Evolutionary conservation across 495 filamentous ascomycete species (phyloP).

Genomic region (Neurospora sp.): DNA sequence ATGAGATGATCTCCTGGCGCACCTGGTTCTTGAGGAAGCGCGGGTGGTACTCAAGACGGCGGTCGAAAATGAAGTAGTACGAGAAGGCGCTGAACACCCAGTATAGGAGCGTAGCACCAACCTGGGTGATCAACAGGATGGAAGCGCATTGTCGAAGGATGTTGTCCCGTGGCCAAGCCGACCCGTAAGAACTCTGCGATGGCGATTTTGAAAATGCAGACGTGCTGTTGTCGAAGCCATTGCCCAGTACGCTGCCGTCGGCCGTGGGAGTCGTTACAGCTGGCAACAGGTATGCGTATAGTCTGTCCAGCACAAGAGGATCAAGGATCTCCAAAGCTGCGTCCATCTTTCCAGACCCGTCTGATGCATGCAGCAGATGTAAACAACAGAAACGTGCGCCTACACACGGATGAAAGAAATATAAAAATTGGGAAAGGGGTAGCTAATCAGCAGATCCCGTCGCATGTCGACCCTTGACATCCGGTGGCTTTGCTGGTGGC

Average conservation of each 20-base stretch:
- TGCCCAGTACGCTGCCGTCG: background rate
- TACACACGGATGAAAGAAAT: background rate
- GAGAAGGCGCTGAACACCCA: constrained; percentile 13
- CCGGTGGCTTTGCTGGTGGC: background rate
- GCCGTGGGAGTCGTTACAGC: background rate
- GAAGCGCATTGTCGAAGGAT: constrained; percentile 11
- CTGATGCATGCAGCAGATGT: background rate
- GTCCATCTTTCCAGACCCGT: constrained; percentile 4
- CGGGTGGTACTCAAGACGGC: constrained; percentile 13
- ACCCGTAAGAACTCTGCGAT: background rate
- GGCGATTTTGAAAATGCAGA: background rate
- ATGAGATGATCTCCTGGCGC: constrained; percentile 11
- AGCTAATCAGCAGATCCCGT: background rate
- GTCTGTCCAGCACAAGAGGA: constrained; percentile 13
- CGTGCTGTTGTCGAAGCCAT: background rate
- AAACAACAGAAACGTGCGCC: background rate
- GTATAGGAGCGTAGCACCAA: constrained; percentile 11
- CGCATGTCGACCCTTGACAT: background rate
- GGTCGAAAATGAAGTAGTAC: constrained; percentile 15
- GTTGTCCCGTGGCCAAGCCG: constrained; percentile 14
- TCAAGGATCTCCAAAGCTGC: constrained; percentile 10
- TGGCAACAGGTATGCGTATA: constrained; percentile 12
- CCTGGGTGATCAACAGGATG: constrained; percentile 10
- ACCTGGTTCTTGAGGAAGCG: constrained; percentile 16
- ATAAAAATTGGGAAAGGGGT: background rate